A percentile compares a stretch with the other conserved stretches of the same genome.
Evolutionary conservation across 805 yeast genomes (phyloP).

Genomic region (Danielia oregonensis): DNA sequence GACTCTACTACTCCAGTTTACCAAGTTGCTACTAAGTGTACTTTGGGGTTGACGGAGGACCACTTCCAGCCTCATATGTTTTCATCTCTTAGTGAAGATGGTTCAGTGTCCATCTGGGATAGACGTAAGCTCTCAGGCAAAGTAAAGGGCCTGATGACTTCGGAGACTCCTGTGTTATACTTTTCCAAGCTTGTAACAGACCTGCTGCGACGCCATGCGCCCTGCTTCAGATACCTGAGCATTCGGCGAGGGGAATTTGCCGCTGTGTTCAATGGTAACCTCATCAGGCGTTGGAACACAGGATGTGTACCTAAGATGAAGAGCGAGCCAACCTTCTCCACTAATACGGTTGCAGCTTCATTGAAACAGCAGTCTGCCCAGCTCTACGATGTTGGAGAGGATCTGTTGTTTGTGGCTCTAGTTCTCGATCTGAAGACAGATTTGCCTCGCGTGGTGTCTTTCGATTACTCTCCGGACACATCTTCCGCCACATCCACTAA

Average conservation of each 20-base stretch:
- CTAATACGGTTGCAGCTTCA: constrained; percentile 10
- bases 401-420: constrained; percentile 66
- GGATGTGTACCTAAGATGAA: constrained; percentile 46
- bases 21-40: constrained; percentile 73
- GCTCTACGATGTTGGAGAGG: constrained; percentile 40
- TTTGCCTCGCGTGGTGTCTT: constrained; percentile 77
- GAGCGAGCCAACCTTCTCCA: constrained; percentile 7
- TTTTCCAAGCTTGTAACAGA: constrained; percentile 63
- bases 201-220: constrained; percentile 50
- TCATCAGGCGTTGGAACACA: constrained; percentile 76
- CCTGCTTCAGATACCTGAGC: constrained; percentile 69
- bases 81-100: constrained; percentile 78
- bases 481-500: constrained; percentile 52
- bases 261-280: constrained; percentile 73
- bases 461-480: constrained; percentile 69
- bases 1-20: constrained; percentile 52
- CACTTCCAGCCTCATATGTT: constrained; percentile 66
- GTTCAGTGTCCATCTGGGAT: constrained; percentile 81
- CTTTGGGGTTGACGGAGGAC: constrained; percentile 64
- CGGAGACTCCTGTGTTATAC: constrained; percentile 55
- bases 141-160: constrained; percentile 19
- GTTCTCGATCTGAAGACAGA: constrained; percentile 75
- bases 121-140: constrained; percentile 49
- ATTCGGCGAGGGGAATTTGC: constrained; percentile 68
- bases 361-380: constrained; percentile 36